Evolutionary conservation across 1,284 basidiomycete species (phyloP), one percentile per base, ranked within the genome.

Genomic region (Cryptococcus sp.): DNA sequence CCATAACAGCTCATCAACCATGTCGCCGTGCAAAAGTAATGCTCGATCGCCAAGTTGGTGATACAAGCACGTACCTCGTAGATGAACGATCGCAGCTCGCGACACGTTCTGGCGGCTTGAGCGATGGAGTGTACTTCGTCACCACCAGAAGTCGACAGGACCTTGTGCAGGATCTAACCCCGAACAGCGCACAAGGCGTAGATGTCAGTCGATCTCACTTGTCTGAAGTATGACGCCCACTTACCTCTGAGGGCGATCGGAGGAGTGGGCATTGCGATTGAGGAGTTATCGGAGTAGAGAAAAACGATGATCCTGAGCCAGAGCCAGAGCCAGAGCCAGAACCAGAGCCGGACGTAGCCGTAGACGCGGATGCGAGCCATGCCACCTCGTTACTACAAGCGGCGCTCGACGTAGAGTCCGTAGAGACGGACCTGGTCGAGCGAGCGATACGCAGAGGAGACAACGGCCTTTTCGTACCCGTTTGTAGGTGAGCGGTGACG

Each of bases 161-260:
- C 63, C 37, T 61, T 61, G 52, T 75, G 70, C 15, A 75, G 57
- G 50, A 76, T 69, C 69, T 75, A 10, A 10, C 29, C 29, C 13
- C 29, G 29, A 34, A 34, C 8, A 4, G 13, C 29, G 29, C 29
- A 10, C 29, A 34, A 34, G 29, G 26, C 19, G 22, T n/a, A 23
- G 6, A 1, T 40, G 29, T 54, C 43, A 49, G 46, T 11, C 19
- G 15, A 15, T 8, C 15, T 41, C 17, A 40, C 8, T 19, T 1
- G 25, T 16, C 16, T 8, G 17, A 40, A 15, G 37, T 38, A 41
- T 23, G 19, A 19, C 40, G 19, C 23, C 11, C 57, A 16, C 41
- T n/a, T n/a, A 63, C 61, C 55, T 63, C 61, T 11, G 52, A 52
- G 7, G 61, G 61, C 19, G 52, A 41, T 19, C 57, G 50, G 40